Conservation (phyloP, 2,329 filamentous ascomycete species). For the Aspergillus sp. region DNA sequence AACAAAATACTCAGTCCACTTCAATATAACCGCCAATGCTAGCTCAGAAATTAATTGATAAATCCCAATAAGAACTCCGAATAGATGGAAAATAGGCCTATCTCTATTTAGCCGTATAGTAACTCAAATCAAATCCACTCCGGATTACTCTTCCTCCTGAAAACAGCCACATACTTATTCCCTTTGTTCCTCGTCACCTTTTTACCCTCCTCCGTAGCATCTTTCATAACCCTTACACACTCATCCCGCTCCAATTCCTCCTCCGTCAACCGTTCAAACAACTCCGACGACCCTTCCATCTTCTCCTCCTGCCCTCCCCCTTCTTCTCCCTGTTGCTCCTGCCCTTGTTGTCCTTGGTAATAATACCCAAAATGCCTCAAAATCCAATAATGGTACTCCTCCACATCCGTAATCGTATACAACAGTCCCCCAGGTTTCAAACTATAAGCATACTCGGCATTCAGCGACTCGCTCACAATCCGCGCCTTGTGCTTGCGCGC, state of each 20-base stretch:
- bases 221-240: conserved; percentile 64
- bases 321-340: conserved; percentile 72
- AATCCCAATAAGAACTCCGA: background rate
- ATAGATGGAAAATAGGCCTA: background rate
- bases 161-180: conserved; percentile 87
- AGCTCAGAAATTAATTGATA: background rate
- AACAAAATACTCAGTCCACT: background rate
- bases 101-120: background rate
- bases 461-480: conserved; percentile 85
- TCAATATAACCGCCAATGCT: background rate
- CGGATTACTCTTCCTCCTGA: conserved; percentile 76
- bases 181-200: conserved; percentile 92
- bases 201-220: conserved; percentile 94
- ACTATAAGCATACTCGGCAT: conserved; percentile 90
- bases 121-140: conserved; percentile 54
- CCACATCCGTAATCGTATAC: conserved; percentile 97
- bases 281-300: conserved; percentile 29
- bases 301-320: conserved; percentile 61
- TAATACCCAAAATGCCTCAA: conserved; percentile 78
- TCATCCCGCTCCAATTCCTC: conserved; percentile 54
- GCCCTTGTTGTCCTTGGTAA: conserved; percentile 67
- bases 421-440: conserved; percentile 79
- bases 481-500: conserved; percentile 93
- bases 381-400: conserved; percentile 94
- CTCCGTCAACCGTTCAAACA: conserved; percentile 72